Percentiles rank a stretch among this genome's conserved stretches.
Conservation (phyloP, 768 basidiomycete genomes). For the Xanthoconium purpureum region DNA sequence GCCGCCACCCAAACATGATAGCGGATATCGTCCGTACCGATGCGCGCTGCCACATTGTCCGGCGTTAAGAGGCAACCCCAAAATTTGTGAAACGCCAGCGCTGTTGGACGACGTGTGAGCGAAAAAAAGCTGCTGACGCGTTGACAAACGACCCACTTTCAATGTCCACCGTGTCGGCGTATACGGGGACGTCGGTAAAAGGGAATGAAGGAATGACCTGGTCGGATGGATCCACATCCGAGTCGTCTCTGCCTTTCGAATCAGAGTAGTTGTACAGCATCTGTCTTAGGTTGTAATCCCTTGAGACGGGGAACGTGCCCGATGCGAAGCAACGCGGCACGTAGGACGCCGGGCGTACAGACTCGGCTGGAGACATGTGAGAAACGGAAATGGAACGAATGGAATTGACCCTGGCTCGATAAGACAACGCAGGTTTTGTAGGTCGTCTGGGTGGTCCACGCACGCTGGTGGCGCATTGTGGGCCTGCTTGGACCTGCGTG, state of each 20-base stretch:
- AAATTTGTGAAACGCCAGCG: conserved; percentile 33
- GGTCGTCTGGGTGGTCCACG: conserved; percentile 5
- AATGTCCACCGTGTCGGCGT: conserved; percentile 42
- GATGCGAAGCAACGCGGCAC: conserved; percentile 20
- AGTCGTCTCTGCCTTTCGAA: neutral
- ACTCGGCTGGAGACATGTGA: conserved; percentile 8
- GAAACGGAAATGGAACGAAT: neutral
- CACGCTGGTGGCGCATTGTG: conserved; percentile 7
- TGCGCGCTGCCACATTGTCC: conserved; percentile 25
- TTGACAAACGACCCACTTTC: conserved; percentile 35
- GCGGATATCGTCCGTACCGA: conserved; percentile 26
- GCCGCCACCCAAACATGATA: conserved; percentile 37
- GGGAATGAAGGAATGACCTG: conserved; percentile 35
- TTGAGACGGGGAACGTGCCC: conserved; percentile 29
- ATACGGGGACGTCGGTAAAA: conserved; percentile 26
- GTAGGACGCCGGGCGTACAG: conserved; percentile 8
- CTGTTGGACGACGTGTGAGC: conserved; percentile 24
- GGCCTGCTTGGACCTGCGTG: neutral
- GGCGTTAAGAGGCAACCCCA: conserved; percentile 36
- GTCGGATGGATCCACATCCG: conserved; percentile 10
- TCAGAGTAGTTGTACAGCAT: conserved; percentile 26
- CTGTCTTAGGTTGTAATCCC: conserved; percentile 24
- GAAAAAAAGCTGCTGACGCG: neutral
- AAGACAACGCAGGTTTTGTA: conserved; percentile 14
- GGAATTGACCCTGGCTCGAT: neutral